Evolutionary conservation across 176 grass and related monocot species (phyloP).

Genomic region (Chrysopogon serrulatus): DNA sequence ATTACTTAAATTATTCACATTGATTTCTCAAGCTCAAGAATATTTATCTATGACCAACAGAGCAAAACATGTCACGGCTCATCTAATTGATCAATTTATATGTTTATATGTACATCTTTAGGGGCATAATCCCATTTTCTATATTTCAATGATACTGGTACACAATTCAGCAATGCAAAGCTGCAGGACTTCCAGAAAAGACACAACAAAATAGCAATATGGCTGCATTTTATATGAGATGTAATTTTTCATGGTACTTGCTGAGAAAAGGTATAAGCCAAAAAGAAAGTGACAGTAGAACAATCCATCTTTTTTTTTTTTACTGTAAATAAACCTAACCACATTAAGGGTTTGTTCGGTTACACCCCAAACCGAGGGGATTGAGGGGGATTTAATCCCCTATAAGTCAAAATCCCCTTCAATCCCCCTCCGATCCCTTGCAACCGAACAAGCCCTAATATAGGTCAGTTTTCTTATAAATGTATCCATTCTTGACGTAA

Average conservation of each 20-base stretch:
- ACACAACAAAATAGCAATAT: background rate
- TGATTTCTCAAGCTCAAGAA: background rate
- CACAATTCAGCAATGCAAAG: background rate
- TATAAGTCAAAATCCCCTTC: too few relatives aligned
- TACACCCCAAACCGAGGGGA: too few relatives aligned
- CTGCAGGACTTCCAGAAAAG: background rate
- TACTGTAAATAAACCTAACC: background rate
- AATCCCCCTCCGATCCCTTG: too few relatives aligned
- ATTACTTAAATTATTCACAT: conserved; percentile 4
- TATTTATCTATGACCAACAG: background rate
- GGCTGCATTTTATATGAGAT: background rate
- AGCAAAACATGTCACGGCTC: background rate
- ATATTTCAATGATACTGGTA: background rate
- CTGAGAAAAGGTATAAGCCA: conserved; percentile 3
- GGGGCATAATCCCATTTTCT: background rate
- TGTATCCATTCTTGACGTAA: background rate
- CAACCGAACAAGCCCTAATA: too few relatives aligned
- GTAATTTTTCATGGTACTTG: background rate
- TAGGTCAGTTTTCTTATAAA: conserved; percentile 9
- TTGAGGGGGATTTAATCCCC: too few relatives aligned
- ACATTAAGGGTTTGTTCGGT: too few relatives aligned
- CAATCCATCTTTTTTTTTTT: conserved; percentile 18
- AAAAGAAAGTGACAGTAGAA: background rate
- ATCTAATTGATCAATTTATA: conserved; percentile 1
- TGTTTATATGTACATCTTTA: background rate